phyloP scores from a whole-genome alignment of 805 yeast genomes.

The Yamadazyma sp. region DNA sequence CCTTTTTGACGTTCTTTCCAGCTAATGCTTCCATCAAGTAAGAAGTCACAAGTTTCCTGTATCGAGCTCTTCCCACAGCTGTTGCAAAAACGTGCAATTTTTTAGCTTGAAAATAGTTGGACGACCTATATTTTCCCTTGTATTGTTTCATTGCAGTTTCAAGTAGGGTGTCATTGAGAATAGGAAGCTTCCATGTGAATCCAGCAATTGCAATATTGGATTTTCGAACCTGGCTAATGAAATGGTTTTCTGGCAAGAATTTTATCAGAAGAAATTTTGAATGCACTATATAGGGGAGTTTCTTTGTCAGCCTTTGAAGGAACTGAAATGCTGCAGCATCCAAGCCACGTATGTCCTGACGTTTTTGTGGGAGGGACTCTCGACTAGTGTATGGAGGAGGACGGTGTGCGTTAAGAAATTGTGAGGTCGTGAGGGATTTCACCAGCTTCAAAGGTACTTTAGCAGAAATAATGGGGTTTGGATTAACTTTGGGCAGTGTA shows the following conservation, averaged over 20 bases:
- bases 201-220: conserved; percentile 39
- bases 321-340: conserved; percentile 20
- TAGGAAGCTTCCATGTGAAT: conserved; percentile 27
- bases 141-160: conserved; percentile 23
- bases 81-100: conserved; percentile 31
- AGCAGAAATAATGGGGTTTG: too few relatives aligned
- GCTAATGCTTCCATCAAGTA: conserved; percentile 17
- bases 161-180: conserved; percentile 26
- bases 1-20: conserved; percentile 11
- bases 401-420: conserved; percentile 5
- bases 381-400: conserved; percentile 11
- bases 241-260: conserved; percentile 32
- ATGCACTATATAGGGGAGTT: conserved; percentile 15
- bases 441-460: too few relatives aligned
- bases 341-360: conserved; percentile 38
- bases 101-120: conserved; percentile 8
- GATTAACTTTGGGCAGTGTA: too few relatives aligned
- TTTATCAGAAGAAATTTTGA: conserved; percentile 22
- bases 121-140: conserved; percentile 25
- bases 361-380: conserved; percentile 24
- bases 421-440: too few relatives aligned
- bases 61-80: conserved; percentile 30
- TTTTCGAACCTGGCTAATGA: conserved; percentile 29
- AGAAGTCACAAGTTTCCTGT: conserved; percentile 23
- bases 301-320: conserved; percentile 9